Evolutionary conservation across 23 red algal genomes (phyloP).

Genomic region (Gracilaria caudata): DNA sequence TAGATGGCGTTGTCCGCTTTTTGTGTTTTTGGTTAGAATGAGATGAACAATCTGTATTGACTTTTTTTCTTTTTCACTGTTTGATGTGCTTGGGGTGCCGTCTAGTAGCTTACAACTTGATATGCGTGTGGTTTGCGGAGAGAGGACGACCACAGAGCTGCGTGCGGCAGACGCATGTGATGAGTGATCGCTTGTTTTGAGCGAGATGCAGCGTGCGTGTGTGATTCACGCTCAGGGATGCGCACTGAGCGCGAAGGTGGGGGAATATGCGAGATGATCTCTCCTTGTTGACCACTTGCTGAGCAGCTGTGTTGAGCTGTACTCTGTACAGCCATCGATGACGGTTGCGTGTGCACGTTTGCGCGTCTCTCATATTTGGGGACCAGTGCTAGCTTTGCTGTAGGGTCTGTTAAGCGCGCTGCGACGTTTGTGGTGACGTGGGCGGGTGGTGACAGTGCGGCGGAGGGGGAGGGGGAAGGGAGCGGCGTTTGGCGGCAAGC

Average conservation of each 20-base stretch:
- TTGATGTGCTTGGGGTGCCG: not conserved
- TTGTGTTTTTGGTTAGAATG: not conserved
- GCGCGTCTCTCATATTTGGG: not conserved
- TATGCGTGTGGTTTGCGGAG: not conserved
- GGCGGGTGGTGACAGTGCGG: not conserved
- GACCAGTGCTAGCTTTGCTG: not conserved
- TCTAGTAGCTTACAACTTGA: not conserved
- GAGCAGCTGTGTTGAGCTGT: not conserved
- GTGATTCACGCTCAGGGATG: not conserved
- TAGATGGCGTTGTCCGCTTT: not conserved
- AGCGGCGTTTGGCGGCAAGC: no score
- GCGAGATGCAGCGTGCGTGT: not conserved
- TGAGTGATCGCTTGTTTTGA: not conserved
- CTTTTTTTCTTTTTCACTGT: not conserved
- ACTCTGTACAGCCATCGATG: not conserved
- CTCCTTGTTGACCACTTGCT: not conserved
- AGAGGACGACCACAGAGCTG: not conserved
- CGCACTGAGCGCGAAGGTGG: not conserved
- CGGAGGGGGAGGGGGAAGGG: no score
- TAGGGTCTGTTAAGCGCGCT: not conserved
- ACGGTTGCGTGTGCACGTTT: not conserved
- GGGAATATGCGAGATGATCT: not conserved
- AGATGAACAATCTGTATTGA: slow-evolving; percentile 4
- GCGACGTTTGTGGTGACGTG: not conserved
- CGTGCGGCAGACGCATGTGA: not conserved